phyloP scores from a whole-genome alignment of 768 basidiomycete species.

The Psilocybe tampanensis region DNA sequence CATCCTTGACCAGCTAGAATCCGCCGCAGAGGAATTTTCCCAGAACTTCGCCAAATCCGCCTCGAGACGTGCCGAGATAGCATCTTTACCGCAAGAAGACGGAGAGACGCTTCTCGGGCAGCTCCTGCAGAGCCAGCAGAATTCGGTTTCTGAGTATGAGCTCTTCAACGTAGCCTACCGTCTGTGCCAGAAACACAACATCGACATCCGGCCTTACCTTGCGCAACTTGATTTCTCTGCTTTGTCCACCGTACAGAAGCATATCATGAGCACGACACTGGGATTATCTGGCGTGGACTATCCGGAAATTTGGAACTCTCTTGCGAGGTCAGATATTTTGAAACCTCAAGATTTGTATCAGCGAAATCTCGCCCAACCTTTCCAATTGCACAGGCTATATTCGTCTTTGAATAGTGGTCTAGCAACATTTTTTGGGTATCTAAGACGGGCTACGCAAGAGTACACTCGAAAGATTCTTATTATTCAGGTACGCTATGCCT shows the following conservation, averaged over 20 bases:
- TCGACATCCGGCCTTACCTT: constrained; percentile 49
- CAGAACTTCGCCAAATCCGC: constrained; percentile 37
- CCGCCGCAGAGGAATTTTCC: constrained; percentile 48
- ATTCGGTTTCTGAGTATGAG: constrained; percentile 63
- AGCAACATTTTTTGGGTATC: constrained; percentile 62
- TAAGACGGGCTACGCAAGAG: constrained; percentile 55
- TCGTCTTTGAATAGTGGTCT: constrained; percentile 55
- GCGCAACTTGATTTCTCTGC: constrained; percentile 60
- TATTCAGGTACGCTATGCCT: constrained; percentile 44
- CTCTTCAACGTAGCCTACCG: constrained; percentile 52
- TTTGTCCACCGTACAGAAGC: constrained; percentile 53
- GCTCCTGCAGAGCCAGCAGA: constrained; percentile 52
- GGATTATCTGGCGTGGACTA: constrained; percentile 41
- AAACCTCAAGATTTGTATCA: constrained; percentile 51
- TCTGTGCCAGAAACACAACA: constrained; percentile 43
- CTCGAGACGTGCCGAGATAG: constrained; percentile 23
- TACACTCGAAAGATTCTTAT: constrained; percentile 62
- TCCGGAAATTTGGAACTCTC: constrained; percentile 63
- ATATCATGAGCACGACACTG: constrained; percentile 47
- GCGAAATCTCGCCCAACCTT: constrained; percentile 50
- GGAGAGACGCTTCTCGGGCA: constrained; percentile 44
- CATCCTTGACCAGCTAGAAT: constrained; percentile 55
- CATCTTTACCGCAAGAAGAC: constrained; percentile 31
- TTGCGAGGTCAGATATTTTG: constrained; percentile 63
- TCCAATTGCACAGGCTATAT: constrained; percentile 62